Conservation (phyloP, 1,284 basidiomycete species). For the Pyrrhoderma lamaoense region DNA sequence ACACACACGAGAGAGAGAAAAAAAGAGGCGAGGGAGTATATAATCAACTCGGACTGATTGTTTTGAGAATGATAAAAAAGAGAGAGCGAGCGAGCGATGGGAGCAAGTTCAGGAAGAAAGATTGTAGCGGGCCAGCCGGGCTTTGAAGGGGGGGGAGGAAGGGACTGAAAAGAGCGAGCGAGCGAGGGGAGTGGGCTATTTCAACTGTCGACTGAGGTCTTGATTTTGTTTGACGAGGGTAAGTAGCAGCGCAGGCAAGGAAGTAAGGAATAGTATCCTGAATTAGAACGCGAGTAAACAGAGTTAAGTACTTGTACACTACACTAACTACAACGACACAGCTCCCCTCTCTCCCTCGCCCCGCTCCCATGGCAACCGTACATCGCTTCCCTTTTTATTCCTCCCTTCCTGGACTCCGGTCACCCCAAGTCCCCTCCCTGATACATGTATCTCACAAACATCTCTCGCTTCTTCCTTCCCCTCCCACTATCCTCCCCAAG, state of each 20-base stretch:
- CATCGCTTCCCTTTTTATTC: constrained; percentile 21
- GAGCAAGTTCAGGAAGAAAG: background rate
- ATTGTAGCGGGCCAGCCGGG: constrained; percentile 15
- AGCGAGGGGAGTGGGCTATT: constrained; percentile 8
- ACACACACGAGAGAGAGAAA: background rate
- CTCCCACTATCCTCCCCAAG: constrained; percentile 49
- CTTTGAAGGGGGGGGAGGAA: constrained; percentile 11
- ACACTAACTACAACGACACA: background rate
- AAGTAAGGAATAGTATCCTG: too few species aligned
- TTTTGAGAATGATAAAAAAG: constrained; percentile 9
- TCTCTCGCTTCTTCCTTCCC: constrained; percentile 42
- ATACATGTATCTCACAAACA: constrained; percentile 68
- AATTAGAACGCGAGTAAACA: too few species aligned
- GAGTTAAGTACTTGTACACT: background rate
- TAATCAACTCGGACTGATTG: too few species aligned
- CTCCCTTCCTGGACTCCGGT: constrained; percentile 14
- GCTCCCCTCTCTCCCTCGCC: background rate
- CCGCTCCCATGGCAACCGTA: background rate
- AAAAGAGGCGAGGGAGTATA: constrained; percentile 17
- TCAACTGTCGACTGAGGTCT: too few species aligned
- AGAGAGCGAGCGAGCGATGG: constrained; percentile 16
- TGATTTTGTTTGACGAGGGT: background rate
- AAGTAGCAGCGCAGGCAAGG: background rate
- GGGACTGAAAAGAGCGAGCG: background rate
- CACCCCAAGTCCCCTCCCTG: constrained; percentile 36